Evolutionary conservation across 495 filamentous ascomycete genomes (phyloP), one percentile per base, ranked within the genome.

Genomic region (Penicillium turbatum): DNA sequence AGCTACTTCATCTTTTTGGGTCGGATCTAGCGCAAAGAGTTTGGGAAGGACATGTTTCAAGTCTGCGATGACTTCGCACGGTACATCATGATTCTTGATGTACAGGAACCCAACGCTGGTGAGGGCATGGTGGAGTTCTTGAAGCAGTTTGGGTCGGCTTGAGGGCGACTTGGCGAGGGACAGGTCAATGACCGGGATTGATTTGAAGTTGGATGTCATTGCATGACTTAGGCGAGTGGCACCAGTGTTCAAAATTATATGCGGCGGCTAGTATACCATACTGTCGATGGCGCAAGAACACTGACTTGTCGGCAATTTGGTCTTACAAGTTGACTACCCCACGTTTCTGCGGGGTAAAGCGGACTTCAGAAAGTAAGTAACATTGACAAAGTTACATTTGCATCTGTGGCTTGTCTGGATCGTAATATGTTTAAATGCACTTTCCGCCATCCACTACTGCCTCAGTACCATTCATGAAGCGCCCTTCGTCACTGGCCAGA

Each of bases 401-500:
- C 9, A 9, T 5, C 7, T 32, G 9, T 35, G 30, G 0, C 15
- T 41, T 27, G 39, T 41, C 39, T 27, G n/a, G 2, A 15, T 39
- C 37, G 0, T 19, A 32, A 6, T 30, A 32, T 24, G 24, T 35
- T 48, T 71, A 71, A 54, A 71, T 65, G 57, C 60, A 69, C 50
- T 68, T 71, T 29, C 62, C 72, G 27, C 70, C 68, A 60, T 72
- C 69, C 38, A 72, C 62, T 7, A 76, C 63, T 65, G 74, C 71
- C 50, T 76, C 72, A 9, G 69, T 78, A 1, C 85, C 86, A n/a
- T 86, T 89, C 36, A 89, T 77, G 60, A 88, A 89, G 15, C 76
- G 72, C 0, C 80, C 82, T 55, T 89, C 86, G 38, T 84, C 79
- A 56, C 83, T 86, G 2, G 81, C 85, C 31, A 89, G 66, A 61